Conservation (phyloP, 2,329 filamentous ascomycete genomes). For the Aspergillus neotritici region DNA sequence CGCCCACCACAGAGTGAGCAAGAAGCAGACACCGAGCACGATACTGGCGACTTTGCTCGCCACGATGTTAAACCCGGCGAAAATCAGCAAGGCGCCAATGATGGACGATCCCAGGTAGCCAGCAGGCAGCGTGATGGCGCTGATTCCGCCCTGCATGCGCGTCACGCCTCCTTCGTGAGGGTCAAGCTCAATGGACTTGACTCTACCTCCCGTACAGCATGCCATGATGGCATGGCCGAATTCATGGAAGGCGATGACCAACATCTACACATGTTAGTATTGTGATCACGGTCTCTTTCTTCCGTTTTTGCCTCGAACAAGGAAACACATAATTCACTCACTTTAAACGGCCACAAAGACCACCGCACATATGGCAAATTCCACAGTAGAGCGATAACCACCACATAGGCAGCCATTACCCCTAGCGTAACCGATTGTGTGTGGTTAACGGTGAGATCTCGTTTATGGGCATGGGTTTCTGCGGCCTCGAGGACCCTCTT, state of each 20-base stretch:
- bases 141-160: constrained; percentile 67
- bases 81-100: constrained; percentile 70
- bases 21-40: constrained; percentile 65
- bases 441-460: constrained; percentile 57
- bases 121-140: constrained; percentile 66
- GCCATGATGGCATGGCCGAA: constrained; percentile 70
- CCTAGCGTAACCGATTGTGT: constrained; percentile 67
- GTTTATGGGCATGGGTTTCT: constrained; percentile 38
- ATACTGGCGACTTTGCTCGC: constrained; percentile 74
- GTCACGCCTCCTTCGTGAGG: constrained; percentile 73
- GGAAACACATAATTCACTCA: constrained; percentile 28
- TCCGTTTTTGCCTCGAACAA: not conserved
- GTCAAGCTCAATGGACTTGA: constrained; percentile 69
- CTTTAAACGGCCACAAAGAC: constrained; percentile 76
- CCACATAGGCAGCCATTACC: constrained; percentile 65
- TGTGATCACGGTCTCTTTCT: too few species aligned
- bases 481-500: constrained; percentile 19
- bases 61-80: constrained; percentile 76
- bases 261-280: constrained; percentile 51
- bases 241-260: constrained; percentile 78
- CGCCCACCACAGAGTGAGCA: constrained; percentile 78
- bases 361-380: constrained; percentile 71
- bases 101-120: constrained; percentile 73
- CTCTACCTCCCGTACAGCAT: constrained; percentile 64
- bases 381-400: constrained; percentile 70